Evolutionary conservation across 2,329 filamentous ascomycete genomes (phyloP), one percentile per base, ranked within the genome.

Genomic region (Drechmeria coniospora): DNA sequence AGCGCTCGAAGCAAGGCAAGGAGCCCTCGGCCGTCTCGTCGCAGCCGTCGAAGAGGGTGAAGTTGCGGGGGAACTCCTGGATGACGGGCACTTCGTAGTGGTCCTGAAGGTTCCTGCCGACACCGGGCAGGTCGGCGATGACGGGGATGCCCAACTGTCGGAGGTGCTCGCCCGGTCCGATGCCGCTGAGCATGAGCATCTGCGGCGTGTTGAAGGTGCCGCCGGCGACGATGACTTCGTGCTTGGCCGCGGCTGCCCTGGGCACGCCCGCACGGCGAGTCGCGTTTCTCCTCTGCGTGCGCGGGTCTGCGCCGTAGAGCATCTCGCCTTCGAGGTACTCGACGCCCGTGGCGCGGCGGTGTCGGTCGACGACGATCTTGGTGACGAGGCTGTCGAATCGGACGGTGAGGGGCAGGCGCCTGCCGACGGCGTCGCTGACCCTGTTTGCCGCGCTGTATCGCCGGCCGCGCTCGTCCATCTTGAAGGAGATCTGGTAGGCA

Each of bases 91-190:
- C 20, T 21, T 40, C 63, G 36, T 63, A 63, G 26, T 65, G 64
- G 37, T 75, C 68, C 42, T 69, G 59, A 5, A 75, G 50, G 45
- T 73, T 72, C 20, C 53, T 59, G 17, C 70, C 70, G 4, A 76
- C 67, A 19, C 66, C 69, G 0, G 66, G 65, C 1, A 61, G 51
- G 22, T 63, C 52, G 4, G 51, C 50, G 2, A 68, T 32, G 1
- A 63, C 37, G 0, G 51, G 41, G 20, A 69, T 68, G 11, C 54
- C 42, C 28, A 60, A 51, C n/a, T 47, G 41, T 4, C 51, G 28
- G 2, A 70, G 50, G 13, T 60, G 53, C 1, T 46, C 42, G 1
- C 44, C 46, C 1, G 58, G 53, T 0, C 63, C 63, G 15, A 68
- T 50, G 7, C 65, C 64, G 25, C 58, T 63, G 0, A 66, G 50